Evolutionary conservation across 257 asterid genomes (phyloP).

Genomic region (Scutellaria barbata): DNA sequence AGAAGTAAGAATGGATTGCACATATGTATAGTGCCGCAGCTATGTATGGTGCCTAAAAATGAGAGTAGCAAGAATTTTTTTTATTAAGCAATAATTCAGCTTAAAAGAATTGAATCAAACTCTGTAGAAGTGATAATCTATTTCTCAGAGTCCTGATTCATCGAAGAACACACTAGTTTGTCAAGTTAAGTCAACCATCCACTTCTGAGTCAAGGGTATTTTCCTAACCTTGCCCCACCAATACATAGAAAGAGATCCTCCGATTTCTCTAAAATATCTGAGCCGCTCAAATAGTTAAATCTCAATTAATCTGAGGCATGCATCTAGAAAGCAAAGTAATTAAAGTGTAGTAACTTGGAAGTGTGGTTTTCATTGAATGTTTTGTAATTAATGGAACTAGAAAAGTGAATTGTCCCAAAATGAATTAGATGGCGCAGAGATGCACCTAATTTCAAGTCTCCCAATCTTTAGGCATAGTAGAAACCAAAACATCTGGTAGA

Average conservation of each 20-base stretch:
- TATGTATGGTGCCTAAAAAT: slow-evolving; percentile 22
- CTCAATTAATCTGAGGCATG: neutral
- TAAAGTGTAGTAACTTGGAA: slow-evolving; percentile 1
- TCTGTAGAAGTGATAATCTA: neutral
- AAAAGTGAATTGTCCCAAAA: neutral
- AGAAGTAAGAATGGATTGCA: slow-evolving; percentile 27
- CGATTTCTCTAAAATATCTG: neutral
- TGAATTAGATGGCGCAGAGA: neutral
- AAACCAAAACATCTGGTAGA: neutral
- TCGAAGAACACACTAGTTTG: slow-evolving; percentile 7
- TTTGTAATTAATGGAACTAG: neutral
- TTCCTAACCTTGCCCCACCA: neutral
- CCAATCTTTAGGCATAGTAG: neutral
- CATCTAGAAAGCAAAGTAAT: neutral
- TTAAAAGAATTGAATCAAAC: neutral
- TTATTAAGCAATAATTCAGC: neutral
- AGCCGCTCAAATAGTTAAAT: neutral
- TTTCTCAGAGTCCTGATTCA: slow-evolving; percentile 1
- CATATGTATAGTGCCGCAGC: slow-evolving; percentile 7
- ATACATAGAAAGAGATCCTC: neutral
- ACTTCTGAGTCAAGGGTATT: slow-evolving; percentile 4
- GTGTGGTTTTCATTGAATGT: neutral
- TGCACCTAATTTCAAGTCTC: neutral
- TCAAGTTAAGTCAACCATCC: neutral
- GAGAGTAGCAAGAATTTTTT: neutral